Evolutionary conservation across 2,329 filamentous ascomycete genomes (phyloP), one percentile per base, ranked within the genome.

Genomic region (Dactylellina parvicollis): DNA sequence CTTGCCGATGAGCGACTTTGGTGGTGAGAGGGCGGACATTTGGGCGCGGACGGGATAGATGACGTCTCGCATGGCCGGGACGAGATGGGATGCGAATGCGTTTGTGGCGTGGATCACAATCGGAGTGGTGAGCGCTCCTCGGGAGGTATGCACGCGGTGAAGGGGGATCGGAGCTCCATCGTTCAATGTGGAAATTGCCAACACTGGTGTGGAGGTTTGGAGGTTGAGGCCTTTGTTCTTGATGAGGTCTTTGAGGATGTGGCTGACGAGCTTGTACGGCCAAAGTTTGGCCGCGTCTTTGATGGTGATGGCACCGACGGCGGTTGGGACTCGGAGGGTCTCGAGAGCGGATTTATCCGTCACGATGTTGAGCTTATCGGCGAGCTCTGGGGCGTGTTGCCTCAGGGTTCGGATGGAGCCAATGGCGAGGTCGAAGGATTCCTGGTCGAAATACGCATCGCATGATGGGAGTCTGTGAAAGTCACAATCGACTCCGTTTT

Each of bases 221-320:
- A 94, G 83, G 77, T 92, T 92, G 78, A 92, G 87, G 8, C 78
- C 79, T 1, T 79, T 80, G 1, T 80, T 79, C 16, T 83, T 80
- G 5, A 85, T 77, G 0, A 91, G 84, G 7, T 82, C 80, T 78
- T 91, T 87, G 0, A 96, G 81, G 0, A 93, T 84, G 80, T 88
- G 89, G 0, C 87, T 83, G 1, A 96, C 88, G 16, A 96, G 85
- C 81, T 95, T 96, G 80, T 96, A 96, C 0, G 92, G 92, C 90
- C 90, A 93, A 47, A 92, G 79, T 76, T 87, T 87, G 0, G 88
- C 90, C 0, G 91, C 90, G 42, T 86, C 82, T 74, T 89, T 89
- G 14, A 89, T 81, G 18, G 67, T 72, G 2, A 92, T 84, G 4
- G 88, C 90, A 1, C 88, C 91, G 5, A 84, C 78, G 4, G 87